These are phyloP conservation scores for Thalassiosira profunda DNA, from an alignment of 108 stramenopile species.

Conservation along the genomic window DNA sequence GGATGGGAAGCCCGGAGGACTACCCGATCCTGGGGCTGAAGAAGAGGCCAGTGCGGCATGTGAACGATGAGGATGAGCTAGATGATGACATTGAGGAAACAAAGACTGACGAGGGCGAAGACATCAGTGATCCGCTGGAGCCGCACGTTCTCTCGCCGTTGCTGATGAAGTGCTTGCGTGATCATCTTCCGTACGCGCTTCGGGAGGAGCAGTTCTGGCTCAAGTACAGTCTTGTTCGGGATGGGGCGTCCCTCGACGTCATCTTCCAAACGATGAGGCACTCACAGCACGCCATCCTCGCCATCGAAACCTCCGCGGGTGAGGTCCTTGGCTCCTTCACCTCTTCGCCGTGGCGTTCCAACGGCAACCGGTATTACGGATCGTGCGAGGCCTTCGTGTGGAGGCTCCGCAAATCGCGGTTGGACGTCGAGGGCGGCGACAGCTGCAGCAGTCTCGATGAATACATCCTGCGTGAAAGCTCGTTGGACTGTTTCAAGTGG, in stretches of 20 bases:
- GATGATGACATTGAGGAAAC: too few species aligned
- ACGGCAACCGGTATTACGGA: conserved; percentile 70
- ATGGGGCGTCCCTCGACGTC: conserved; percentile 77
- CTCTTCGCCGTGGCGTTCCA: conserved; percentile 65
- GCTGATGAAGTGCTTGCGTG: conserved; percentile 79
- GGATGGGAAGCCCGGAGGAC: conserved; percentile 29
- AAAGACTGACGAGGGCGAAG: too few species aligned
- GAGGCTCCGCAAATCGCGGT: too few species aligned
- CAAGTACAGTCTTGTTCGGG: conserved; percentile 75
- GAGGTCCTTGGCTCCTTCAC: conserved; percentile 83
- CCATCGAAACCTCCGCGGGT: conserved; percentile 81
- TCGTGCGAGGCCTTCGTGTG: conserved; percentile 73
- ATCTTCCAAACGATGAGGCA: conserved; percentile 63
- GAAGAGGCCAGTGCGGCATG: not conserved
- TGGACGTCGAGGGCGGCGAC: too few species aligned
- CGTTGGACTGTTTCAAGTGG: conserved; percentile 28
- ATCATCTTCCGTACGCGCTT: conserved; percentile 62
- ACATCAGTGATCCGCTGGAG: too few species aligned
- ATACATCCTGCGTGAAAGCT: conserved; percentile 30
- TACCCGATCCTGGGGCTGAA: conserved; percentile 23
- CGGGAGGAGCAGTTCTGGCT: conserved; percentile 73
- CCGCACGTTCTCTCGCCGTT: conserved; percentile 87
- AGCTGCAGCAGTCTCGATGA: too few species aligned
- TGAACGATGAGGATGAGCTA: not conserved
- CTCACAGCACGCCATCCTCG: conserved; percentile 69